These are phyloP conservation scores for Gossypium aridum DNA, from an alignment of 441 rosid genomes.

Conservation along the genomic window DNA sequence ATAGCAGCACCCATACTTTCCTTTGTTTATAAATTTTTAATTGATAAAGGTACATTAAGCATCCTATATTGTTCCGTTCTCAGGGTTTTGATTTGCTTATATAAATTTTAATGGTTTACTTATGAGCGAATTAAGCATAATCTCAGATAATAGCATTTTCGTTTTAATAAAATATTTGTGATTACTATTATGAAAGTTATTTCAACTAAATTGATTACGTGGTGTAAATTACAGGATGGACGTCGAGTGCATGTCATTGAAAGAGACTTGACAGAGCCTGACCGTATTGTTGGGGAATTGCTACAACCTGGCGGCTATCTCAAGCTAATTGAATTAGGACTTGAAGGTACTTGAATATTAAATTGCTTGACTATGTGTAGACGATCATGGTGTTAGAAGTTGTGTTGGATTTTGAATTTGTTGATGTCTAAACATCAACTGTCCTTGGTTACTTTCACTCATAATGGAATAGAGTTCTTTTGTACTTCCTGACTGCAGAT, in stretches of 20 bases:
- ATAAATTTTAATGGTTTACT: not conserved
- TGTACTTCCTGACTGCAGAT: conserved; percentile 7
- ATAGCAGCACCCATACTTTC: not conserved
- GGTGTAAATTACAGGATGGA: conserved; percentile 14
- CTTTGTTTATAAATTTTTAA: not conserved
- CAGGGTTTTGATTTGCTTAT: not conserved
- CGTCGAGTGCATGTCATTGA: conserved; percentile 14
- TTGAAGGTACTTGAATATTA: not conserved
- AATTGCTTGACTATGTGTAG: not conserved
- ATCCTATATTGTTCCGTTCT: not conserved
- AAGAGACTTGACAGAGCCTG: conserved; percentile 15
- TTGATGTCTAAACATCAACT: not conserved
- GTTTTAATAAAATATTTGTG: not conserved
- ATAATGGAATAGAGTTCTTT: not conserved
- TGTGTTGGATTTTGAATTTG: not conserved
- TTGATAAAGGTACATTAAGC: not conserved
- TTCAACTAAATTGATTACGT: not conserved
- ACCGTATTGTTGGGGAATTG: conserved; percentile 16
- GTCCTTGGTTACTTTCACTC: not conserved
- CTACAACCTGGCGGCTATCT: conserved; percentile 19
- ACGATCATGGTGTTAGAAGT: not conserved
- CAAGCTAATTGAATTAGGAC: conserved; percentile 16
- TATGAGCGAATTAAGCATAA: not conserved
- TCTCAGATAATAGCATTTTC: not conserved
- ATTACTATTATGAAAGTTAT: not conserved